Evolutionary conservation across 768 basidiomycete genomes (phyloP).

Genomic region (Suillus paluster): DNA sequence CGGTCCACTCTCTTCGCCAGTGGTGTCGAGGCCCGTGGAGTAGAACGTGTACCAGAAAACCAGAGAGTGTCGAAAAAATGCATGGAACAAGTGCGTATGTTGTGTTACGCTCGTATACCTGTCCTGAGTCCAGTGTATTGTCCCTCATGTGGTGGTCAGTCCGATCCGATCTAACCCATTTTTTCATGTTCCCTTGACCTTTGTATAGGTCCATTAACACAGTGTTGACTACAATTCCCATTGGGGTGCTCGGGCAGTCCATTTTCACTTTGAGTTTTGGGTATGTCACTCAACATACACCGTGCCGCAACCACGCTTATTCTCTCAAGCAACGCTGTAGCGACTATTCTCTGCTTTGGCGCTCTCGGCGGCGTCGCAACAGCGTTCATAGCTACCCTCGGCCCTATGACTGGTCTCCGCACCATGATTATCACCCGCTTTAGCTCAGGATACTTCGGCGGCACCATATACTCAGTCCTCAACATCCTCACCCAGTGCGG

Average conservation of each 20-base stretch:
- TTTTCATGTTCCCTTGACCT: too few species aligned
- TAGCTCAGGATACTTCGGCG: conserved; percentile 53
- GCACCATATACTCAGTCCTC: conserved; percentile 52
- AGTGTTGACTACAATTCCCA: conserved; percentile 52
- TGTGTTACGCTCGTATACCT: conserved; percentile 7
- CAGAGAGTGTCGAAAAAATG: conserved; percentile 48
- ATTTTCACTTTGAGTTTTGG: conserved; percentile 53
- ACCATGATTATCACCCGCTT: conserved; percentile 58
- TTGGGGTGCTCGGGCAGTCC: conserved; percentile 53
- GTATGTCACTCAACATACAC: conserved; percentile 29
- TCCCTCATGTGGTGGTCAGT: conserved; percentile 49
- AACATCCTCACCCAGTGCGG: conserved; percentile 57
- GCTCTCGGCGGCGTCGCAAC: conserved; percentile 46
- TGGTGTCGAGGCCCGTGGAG: conserved; percentile 58
- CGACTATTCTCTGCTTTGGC: conserved; percentile 49
- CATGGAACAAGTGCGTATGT: conserved; percentile 48
- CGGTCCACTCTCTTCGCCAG: conserved; percentile 45
- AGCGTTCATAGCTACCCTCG: conserved; percentile 57
- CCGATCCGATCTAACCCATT: too few species aligned
- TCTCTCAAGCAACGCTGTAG: conserved; percentile 43
- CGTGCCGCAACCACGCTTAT: conserved; percentile 2
- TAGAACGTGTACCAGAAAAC: conserved; percentile 57
- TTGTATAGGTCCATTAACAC: conserved; percentile 48
- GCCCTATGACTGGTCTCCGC: conserved; percentile 55
- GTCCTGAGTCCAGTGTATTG: conserved; percentile 23